A percentile compares a stretch with the other conserved stretches of the same genome.
Evolutionary conservation across 768 basidiomycete genomes (phyloP).

Genomic region (Hericium erinaceus): DNA sequence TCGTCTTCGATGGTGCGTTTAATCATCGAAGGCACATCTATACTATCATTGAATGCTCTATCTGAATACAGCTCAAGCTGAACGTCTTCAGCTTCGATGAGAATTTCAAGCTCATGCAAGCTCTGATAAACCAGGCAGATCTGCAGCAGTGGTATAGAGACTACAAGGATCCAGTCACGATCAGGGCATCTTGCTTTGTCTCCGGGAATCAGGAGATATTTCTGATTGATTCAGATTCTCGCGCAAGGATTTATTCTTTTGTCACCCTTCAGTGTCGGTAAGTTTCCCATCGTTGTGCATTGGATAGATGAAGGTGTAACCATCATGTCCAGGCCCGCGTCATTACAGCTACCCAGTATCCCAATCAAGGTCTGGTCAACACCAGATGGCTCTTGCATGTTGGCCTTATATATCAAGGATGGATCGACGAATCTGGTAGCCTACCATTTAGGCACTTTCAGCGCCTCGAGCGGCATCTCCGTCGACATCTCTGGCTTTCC

Average conservation of each 20-base stretch:
- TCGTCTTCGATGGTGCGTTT: constrained; percentile 29
- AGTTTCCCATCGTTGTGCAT: constrained; percentile 3
- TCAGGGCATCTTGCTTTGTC: constrained; percentile 35
- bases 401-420: constrained; percentile 19
- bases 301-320: no score
- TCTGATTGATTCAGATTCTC: constrained; percentile 34
- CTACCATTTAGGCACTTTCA: constrained; percentile 51
- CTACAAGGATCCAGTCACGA: constrained; percentile 21
- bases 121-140: constrained; percentile 30
- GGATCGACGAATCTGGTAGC: no score
- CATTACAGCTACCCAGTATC: constrained; percentile 21
- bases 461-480: constrained; percentile 35
- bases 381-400: constrained; percentile 49
- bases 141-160: constrained; percentile 28
- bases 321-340: constrained; percentile 31
- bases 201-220: constrained; percentile 43
- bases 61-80: constrained; percentile 20
- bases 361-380: constrained; percentile 33
- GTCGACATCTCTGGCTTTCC: constrained; percentile 24
- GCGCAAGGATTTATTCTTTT: constrained; percentile 44
- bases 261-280: constrained; percentile 47
- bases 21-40: no score
- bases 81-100: constrained; percentile 44
- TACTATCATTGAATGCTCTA: background rate
- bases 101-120: constrained; percentile 31